Conservation (phyloP, 1,139 yeast genomes). For the Ogataea hybrid region DNA sequence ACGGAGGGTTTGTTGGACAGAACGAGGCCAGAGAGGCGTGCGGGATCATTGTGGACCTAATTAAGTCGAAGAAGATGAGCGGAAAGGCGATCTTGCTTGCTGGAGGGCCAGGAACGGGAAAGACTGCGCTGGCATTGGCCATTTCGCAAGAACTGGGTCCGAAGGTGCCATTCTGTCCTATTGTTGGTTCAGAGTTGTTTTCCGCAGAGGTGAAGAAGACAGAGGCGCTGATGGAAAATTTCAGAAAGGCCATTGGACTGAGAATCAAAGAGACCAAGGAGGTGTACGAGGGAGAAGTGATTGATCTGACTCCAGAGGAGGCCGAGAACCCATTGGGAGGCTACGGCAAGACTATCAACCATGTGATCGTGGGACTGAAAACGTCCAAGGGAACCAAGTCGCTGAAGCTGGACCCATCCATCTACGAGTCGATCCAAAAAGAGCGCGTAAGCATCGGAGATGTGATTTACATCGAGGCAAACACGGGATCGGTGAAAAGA, state of each 20-base stretch:
- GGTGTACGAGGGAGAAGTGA: conserved; percentile 98
- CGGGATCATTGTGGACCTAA: conserved; percentile 91
- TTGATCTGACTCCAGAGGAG: conserved; percentile 95
- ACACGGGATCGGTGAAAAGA: conserved; percentile 95
- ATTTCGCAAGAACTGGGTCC: conserved; percentile 97
- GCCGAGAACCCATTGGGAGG: conserved; percentile 97
- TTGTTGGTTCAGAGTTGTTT: conserved; percentile 91
- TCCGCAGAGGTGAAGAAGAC: conserved; percentile 99
- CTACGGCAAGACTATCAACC: conserved; percentile 93
- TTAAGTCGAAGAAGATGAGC: conserved; percentile 89
- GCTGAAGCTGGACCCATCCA: conserved; percentile 88
- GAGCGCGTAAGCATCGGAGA: conserved; percentile 95
- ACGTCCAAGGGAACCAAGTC: conserved; percentile 96
- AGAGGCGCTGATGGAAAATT: conserved; percentile 95
- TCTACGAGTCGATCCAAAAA: conserved; percentile 93
- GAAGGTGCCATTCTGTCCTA: conserved; percentile 96
- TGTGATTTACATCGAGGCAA: conserved; percentile 94
- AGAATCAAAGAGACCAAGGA: conserved; percentile 97
- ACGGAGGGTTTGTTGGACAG: conserved; percentile 97
- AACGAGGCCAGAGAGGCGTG: conserved; percentile 95
- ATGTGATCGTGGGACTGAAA: conserved; percentile 90
- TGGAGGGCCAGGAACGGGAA: conserved; percentile 98
- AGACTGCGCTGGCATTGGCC: conserved; percentile 94
- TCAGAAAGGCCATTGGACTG: conserved; percentile 93
- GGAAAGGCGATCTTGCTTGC: conserved; percentile 96